phyloP scores from a whole-genome alignment of 345 rosid species.

The rapeseed (Brassica napus) region DNA sequence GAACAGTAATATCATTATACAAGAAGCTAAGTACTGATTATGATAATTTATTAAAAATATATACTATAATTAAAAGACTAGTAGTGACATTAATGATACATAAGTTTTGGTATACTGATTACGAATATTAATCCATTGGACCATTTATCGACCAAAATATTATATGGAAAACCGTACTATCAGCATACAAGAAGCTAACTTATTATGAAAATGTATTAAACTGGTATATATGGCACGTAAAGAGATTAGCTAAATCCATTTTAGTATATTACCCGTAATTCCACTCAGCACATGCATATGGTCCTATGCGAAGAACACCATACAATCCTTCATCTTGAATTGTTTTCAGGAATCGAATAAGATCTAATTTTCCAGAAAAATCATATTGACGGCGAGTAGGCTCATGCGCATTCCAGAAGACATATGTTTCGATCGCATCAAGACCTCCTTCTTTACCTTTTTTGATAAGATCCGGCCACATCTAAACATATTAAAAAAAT shows the following conservation, averaged over 20 bases:
- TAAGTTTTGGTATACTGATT: too few species aligned
- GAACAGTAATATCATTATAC: not conserved
- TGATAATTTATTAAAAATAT: not conserved
- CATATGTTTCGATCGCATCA: not conserved
- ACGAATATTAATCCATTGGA: too few species aligned
- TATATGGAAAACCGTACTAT: too few species aligned
- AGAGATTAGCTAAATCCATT: not conserved
- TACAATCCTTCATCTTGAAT: conserved; percentile 46
- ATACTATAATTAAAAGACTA: too few species aligned
- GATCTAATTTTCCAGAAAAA: conserved; percentile 41
- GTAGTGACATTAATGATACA: too few species aligned
- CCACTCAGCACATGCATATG: conserved; percentile 64
- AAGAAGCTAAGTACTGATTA: not conserved
- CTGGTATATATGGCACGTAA: too few species aligned
- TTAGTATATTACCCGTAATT: conserved; percentile 48
- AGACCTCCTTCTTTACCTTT: not conserved
- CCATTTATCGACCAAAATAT: too few species aligned
- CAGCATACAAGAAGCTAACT: too few species aligned
- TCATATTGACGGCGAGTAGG: not conserved
- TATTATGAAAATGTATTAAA: too few species aligned
- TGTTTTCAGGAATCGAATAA: conserved; percentile 47
- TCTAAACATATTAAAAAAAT: not conserved
- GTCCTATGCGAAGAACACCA: conserved; percentile 55
- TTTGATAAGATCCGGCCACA: not conserved
- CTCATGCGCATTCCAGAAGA: not conserved